Evolutionary conservation across 2,329 filamentous ascomycete species (phyloP).

Genomic region (Bipolaris cookei): DNA sequence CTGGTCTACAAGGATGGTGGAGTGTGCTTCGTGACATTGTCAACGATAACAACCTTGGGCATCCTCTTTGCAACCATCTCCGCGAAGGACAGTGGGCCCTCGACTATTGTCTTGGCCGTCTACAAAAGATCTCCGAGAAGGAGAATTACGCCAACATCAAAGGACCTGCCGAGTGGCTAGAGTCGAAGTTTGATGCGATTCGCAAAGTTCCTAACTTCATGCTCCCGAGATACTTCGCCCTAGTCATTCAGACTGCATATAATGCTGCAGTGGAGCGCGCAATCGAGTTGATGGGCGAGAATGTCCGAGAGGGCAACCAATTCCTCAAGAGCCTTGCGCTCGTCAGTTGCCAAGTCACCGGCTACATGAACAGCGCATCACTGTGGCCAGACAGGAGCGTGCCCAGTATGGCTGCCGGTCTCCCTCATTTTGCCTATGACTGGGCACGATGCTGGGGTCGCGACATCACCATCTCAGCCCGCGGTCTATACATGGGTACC

Average conservation of each 20-base stretch:
- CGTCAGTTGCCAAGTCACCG: slow-evolving; percentile 90
- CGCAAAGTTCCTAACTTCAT: slow-evolving; percentile 86
- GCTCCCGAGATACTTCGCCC: slow-evolving; percentile 88
- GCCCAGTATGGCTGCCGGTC: slow-evolving; percentile 85
- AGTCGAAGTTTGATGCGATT: slow-evolving; percentile 83
- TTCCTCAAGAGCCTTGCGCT: slow-evolving; percentile 89
- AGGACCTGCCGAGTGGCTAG: slow-evolving; percentile 77
- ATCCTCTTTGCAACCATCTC: slow-evolving; percentile 91
- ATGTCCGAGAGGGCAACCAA: slow-evolving; percentile 80
- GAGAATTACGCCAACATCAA: slow-evolving; percentile 67
- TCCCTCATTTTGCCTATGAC: slow-evolving; percentile 91
- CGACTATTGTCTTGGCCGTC: slow-evolving; percentile 81
- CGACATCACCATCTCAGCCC: slow-evolving; percentile 94
- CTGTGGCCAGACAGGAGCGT: slow-evolving; percentile 85
- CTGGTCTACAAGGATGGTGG: slow-evolving; percentile 99
- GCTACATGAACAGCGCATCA: slow-evolving; percentile 86
- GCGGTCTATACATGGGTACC: slow-evolving; percentile 89
- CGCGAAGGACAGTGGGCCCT: slow-evolving; percentile 90
- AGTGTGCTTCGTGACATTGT: slow-evolving; percentile 86
- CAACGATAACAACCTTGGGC: slow-evolving; percentile 85
- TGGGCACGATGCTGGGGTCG: slow-evolving; percentile 98
- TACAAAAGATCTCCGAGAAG: slow-evolving; percentile 73
- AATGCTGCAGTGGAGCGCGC: slow-evolving; percentile 79
- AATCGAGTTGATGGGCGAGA: slow-evolving; percentile 77
- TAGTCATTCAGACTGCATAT: slow-evolving; percentile 87